Percentiles rank a stretch among this genome's conserved stretches.
Evolutionary conservation across 495 filamentous ascomycete species (phyloP).

Genomic region (Trichoderma erinaceum): DNA sequence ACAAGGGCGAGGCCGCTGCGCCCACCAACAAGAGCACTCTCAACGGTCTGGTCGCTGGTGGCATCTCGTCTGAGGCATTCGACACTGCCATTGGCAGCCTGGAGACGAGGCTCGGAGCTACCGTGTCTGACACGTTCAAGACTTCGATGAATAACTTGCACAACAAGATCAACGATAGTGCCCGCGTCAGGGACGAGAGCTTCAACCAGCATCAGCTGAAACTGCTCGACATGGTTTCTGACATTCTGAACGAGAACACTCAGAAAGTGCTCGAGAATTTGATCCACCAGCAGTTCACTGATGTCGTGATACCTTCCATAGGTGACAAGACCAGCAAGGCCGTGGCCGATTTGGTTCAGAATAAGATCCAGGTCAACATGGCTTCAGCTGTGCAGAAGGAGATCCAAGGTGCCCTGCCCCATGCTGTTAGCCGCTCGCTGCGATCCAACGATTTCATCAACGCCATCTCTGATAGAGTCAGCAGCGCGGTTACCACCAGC

Average conservation of each 20-base stretch:
- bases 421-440: slow-evolving; percentile 47
- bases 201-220: slow-evolving; percentile 39
- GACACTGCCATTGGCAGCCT: slow-evolving; percentile 40
- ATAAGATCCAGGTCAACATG: slow-evolving; percentile 42
- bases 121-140: slow-evolving; percentile 38
- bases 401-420: slow-evolving; percentile 45
- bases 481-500: slow-evolving; percentile 55
- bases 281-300: slow-evolving; percentile 59
- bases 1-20: slow-evolving; percentile 1
- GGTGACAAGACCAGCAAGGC: slow-evolving; percentile 38
- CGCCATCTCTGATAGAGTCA: slow-evolving; percentile 62
- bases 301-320: slow-evolving; percentile 54
- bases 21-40: not conserved
- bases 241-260: slow-evolving; percentile 82
- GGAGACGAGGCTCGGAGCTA: slow-evolving; percentile 38
- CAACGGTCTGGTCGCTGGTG: not conserved
- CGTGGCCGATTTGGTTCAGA: slow-evolving; percentile 38
- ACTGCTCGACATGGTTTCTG: slow-evolving; percentile 77
- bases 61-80: slow-evolving; percentile 36
- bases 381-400: slow-evolving; percentile 55
- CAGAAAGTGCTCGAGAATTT: slow-evolving; percentile 71
- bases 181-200: slow-evolving; percentile 32
- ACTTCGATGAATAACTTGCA: slow-evolving; percentile 39
- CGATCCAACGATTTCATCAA: slow-evolving; percentile 64
- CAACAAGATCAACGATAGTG: slow-evolving; percentile 33